These are phyloP conservation scores for Saccharomycopsis oosterbeekiorum DNA, from an alignment of 805 yeast genomes.

Conservation along the genomic window DNA sequence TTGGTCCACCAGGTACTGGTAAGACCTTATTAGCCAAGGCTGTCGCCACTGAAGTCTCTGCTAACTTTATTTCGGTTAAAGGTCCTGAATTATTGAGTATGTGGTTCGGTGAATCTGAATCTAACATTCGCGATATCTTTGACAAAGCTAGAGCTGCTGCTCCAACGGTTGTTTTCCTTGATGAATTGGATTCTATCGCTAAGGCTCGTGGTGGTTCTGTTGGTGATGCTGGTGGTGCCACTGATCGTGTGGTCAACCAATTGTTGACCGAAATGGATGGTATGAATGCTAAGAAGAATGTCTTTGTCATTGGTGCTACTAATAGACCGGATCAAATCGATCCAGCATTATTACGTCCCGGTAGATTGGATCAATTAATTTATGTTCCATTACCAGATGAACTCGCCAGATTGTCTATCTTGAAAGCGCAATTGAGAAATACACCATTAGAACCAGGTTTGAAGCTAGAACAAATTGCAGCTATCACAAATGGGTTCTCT, in stretches of 20 bases:
- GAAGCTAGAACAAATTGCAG: slow-evolving; percentile 79
- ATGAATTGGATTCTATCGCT: slow-evolving; percentile 96
- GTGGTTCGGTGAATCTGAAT: slow-evolving; percentile 99
- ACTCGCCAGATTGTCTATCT: slow-evolving; percentile 82
- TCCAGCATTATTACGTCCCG: slow-evolving; percentile 97
- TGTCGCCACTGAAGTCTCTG: slow-evolving; percentile 98
- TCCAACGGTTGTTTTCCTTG: slow-evolving; percentile 96
- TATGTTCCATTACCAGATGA: slow-evolving; percentile 98
- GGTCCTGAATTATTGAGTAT: slow-evolving; percentile 95
- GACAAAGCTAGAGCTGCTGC: slow-evolving; percentile 99
- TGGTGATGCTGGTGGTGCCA: slow-evolving; percentile 96
- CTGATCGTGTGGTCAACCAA: slow-evolving; percentile 94
- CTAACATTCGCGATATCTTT: slow-evolving; percentile 93
- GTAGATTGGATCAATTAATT: slow-evolving; percentile 96
- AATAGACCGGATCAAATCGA: slow-evolving; percentile 99
- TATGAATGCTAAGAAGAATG: slow-evolving; percentile 99
- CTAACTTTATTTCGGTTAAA: slow-evolving; percentile 93
- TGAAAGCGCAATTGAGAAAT: slow-evolving; percentile 94
- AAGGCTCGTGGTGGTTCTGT: slow-evolving; percentile 88
- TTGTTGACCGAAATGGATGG: slow-evolving; percentile 98
- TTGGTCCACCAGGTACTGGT: slow-evolving; percentile 99
- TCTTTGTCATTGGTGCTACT: slow-evolving; percentile 97
- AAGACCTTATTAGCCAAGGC: slow-evolving; percentile 97
- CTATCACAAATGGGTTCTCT: slow-evolving; percentile 92
- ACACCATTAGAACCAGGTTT: slow-evolving; percentile 98